Conservation (phyloP, 495 filamentous ascomycete species). For the Aspergillus ostianus region DNA sequence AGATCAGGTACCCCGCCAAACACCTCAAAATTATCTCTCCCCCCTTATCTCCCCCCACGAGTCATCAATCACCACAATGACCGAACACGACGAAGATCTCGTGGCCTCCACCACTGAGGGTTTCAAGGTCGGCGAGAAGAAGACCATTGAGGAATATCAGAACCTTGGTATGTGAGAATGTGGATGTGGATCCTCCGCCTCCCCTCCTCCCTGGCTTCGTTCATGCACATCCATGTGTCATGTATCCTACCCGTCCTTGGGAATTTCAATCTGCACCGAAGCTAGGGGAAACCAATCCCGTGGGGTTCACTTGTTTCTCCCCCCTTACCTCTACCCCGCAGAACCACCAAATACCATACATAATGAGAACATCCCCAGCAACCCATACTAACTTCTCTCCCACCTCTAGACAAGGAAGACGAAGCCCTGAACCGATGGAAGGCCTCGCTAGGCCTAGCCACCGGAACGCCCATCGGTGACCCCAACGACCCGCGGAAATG, state of each 20-base stretch:
- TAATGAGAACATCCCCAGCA: not conserved
- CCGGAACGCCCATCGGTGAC: slow-evolving; percentile 62
- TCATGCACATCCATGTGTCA: slow-evolving; percentile 1
- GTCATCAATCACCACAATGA: slow-evolving; percentile 53
- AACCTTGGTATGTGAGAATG: slow-evolving; percentile 71
- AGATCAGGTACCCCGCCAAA: slow-evolving; percentile 9
- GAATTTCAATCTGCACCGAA: not conserved
- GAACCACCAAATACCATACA: not conserved
- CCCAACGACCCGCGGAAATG: slow-evolving; percentile 76
- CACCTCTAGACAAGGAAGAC: slow-evolving; percentile 60
- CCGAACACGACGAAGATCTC: slow-evolving; percentile 79
- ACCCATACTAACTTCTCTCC: slow-evolving; percentile 11
- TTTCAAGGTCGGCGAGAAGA: slow-evolving; percentile 98
- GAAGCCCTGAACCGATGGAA: slow-evolving; percentile 97
- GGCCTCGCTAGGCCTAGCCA: slow-evolving; percentile 80
- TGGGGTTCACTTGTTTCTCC: not conserved
- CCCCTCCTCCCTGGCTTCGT: not conserved
- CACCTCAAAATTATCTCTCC: slow-evolving; percentile 5
- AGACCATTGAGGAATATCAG: slow-evolving; percentile 88
- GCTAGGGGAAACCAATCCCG: not conserved
- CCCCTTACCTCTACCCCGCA: not conserved
- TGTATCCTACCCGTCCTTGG: not conserved
- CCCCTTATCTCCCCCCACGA: slow-evolving; percentile 21
- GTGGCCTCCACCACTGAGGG: slow-evolving; percentile 83
- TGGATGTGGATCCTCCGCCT: not conserved